Conservation (phyloP, 192 early-diverging fungal genomes). For the Coemansia sp. region DNA sequence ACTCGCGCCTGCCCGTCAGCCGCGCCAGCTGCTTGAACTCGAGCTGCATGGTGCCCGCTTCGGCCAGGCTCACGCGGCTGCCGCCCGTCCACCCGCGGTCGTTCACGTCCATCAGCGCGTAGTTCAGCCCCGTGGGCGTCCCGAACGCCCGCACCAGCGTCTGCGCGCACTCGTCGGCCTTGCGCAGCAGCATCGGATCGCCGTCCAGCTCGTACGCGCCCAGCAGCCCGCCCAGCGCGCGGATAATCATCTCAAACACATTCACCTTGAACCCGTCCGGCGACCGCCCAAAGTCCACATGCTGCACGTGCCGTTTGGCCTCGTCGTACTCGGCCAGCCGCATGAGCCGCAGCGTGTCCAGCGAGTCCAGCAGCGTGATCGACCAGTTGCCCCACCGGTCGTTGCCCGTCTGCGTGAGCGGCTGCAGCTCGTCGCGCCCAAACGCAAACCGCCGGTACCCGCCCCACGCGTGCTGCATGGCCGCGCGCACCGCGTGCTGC, state of each 20-base stretch:
- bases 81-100: not conserved
- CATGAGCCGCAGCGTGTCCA: conserved; percentile 83
- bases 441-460: conserved; percentile 40
- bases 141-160: conserved; percentile 68
- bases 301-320: conserved; percentile 61
- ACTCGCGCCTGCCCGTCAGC: conserved; percentile 70
- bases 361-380: conserved; percentile 77
- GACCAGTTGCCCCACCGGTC: conserved; percentile 63
- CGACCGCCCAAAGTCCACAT: conserved; percentile 51
- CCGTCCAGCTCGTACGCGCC: conserved; percentile 72
- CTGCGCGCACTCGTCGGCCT: conserved; percentile 74
- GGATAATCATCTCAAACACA: conserved; percentile 82
- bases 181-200: conserved; percentile 60
- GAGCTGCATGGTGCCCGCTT: conserved; percentile 80
- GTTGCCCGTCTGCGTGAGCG: conserved; percentile 21
- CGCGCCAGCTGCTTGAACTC: conserved; percentile 82
- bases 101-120: conserved; percentile 55
- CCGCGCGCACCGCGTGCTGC: conserved; percentile 20
- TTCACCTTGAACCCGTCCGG: not conserved
- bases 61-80: conserved; percentile 48
- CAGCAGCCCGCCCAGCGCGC: conserved; percentile 80
- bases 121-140: conserved; percentile 64
- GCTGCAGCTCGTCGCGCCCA: conserved; percentile 49
- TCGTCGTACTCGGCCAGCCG: conserved; percentile 70
- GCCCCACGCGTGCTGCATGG: conserved; percentile 46